Evolutionary conservation across 352 stramenopile genomes (phyloP), one percentile per base, ranked within the genome.

Genomic region (Phytophthora pluvialis): DNA sequence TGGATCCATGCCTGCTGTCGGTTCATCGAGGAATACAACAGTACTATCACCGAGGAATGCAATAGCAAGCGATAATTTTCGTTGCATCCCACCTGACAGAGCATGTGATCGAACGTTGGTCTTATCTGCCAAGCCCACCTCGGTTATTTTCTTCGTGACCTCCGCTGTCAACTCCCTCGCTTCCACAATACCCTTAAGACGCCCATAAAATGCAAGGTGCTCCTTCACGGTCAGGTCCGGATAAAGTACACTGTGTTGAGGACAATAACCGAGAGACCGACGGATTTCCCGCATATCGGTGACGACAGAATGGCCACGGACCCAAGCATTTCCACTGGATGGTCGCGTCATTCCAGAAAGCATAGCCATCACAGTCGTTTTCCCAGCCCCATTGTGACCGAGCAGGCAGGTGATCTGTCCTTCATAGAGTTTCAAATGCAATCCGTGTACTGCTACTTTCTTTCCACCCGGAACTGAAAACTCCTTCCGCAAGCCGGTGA

Each of bases 231-330:
- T 99, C 25, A 99, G 79, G 43, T 97, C 73, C 4, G 89, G 88
- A 64, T 98, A 99, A 0, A 99, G 64, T 31, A 98, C 97, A 70
- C 98, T 97, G 73, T 99, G 94, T 56, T 99, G 98, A 18, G 98
- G 89, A 67, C 98, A 99, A 54, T 99, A 94, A 7, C 97, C 97
- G 26, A 99, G 82, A 33, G 62, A 89, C 44, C 48, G 94, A 2
- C 97, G 92, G 26, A 99, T 93, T 16, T 67, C 36, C 12, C 72
- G 47, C 83, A 99, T 93, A 60, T 98, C 77, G 6, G 73, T 69
- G 2, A 67, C 46, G 32, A 93, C 67, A 2, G 81, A 89, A 45
- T 78, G 48, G 0, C 88, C 86, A n/a, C 77, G 49, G 8, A 94
- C 70, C 44, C 67, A 67, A 5, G 84, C 86, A 44, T 90, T 78